Base-by-base conservation (phyloP, 1,284 basidiomycete genomes). In the Stereum hirsutum region DNA sequence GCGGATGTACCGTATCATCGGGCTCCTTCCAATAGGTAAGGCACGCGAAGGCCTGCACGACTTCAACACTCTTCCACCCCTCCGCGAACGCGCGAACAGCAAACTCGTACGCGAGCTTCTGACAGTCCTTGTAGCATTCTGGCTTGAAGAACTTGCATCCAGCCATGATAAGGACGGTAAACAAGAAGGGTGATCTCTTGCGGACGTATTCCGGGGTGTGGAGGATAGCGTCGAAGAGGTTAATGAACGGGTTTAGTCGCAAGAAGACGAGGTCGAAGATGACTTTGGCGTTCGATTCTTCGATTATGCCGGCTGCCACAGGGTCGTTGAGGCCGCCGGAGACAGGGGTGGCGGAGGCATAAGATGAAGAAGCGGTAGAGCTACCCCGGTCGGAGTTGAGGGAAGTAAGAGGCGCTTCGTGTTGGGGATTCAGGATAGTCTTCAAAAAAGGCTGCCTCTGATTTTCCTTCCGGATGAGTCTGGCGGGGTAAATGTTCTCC, bases 11-110 rank as follows among this genome's bases (percentile, higher is more conserved):
- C 43, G 75, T 82, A 53, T 89, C 86, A 50, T 87, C 78, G 28
- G 83, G 81, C 55, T 89, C 87, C 61, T 76, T 84, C 89, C 89
- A 92, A 57, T 91, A 91, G 28, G 82, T 87, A 45, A 90, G 67
- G 52, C 87, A 85, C 6, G 84, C 80, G 58, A 89, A 85, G 23
- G 88, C 85, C 60, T 92, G 89, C 2, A 87, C 78, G 15, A 89
- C 77, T 57, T 90, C 89, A 35, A 92, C 77, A 44, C 76, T 70
- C 57, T 87, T 86, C 72, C 76, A 80, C 20, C 69, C 72, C 49
- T 89, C 83, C 11, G 75, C 71, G 54, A 90, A 91, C 2, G 86
- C 83, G 44, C 73, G 74, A n/a, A 83, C 66, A 6, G 81, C 78
- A 53, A 82, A 74, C 42, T 81, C 79, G 48, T 85, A 73, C 19